phyloP scores from a whole-genome alignment of 331 rosid genomes.

The Rosa hybrid region DNA sequence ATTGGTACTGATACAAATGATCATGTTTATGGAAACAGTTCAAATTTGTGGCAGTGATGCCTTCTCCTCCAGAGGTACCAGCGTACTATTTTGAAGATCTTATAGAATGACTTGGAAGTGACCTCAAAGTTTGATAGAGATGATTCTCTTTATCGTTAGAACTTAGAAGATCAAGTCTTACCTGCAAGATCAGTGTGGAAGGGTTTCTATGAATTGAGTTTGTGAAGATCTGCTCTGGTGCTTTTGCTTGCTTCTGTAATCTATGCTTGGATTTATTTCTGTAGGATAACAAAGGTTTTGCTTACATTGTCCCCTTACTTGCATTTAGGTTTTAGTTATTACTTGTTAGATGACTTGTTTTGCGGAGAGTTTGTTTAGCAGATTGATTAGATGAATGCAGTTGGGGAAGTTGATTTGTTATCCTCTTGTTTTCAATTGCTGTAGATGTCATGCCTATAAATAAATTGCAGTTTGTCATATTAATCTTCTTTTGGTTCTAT shows the following conservation, averaged over 20 bases:
- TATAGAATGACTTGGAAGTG: conserved; percentile 11
- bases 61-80: conserved; percentile 88
- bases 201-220: background rate
- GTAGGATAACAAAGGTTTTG: conserved; percentile 5
- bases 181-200: conserved; percentile 11
- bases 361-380: background rate
- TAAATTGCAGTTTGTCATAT: background rate
- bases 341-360: background rate
- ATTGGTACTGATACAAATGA: conserved; percentile 23
- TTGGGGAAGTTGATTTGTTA: background rate
- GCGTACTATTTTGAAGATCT: conserved; percentile 52
- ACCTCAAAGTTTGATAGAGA: background rate
- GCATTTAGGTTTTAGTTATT: background rate
- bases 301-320: conserved; percentile 2
- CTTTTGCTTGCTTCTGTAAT: background rate
- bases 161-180: conserved; percentile 2
- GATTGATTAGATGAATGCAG: conserved; percentile 4
- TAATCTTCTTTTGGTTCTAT: background rate
- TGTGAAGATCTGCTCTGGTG: conserved; percentile 1
- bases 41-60: conserved; percentile 71
- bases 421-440: background rate
- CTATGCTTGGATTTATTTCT: background rate
- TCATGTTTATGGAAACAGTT: conserved; percentile 54
- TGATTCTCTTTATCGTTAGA: background rate
- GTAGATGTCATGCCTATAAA: background rate